Percentiles rank a stretch among this genome's conserved stretches.
Conservation (phyloP, 1,284 basidiomycete genomes). For the Ustilago lituana region DNA sequence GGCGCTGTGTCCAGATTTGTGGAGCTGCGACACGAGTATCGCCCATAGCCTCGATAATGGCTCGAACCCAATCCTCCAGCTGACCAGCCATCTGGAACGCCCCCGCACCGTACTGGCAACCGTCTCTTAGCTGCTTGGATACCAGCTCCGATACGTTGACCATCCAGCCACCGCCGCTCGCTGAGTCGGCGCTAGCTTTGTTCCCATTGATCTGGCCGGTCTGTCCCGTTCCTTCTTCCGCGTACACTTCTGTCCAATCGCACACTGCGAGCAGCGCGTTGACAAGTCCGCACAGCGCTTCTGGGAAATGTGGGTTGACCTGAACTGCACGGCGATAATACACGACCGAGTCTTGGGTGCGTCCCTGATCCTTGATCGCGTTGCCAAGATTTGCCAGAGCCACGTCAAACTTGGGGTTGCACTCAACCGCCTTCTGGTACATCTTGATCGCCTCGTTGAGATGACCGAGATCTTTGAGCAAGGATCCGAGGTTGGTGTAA, state of each 20-base stretch:
- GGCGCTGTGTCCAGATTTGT: conserved; percentile 68
- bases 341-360: conserved; percentile 72
- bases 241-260: conserved; percentile 71
- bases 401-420: conserved; percentile 73
- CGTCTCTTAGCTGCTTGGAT: conserved; percentile 70
- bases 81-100: conserved; percentile 68
- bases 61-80: conserved; percentile 71
- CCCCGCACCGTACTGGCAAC: conserved; percentile 69
- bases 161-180: conserved; percentile 69
- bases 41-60: conserved; percentile 66
- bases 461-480: conserved; percentile 74
- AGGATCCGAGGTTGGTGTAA: conserved; percentile 74
- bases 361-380: conserved; percentile 71
- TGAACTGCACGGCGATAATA: conserved; percentile 73
- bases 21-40: conserved; percentile 57
- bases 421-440: conserved; percentile 71
- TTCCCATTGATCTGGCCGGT: neutral
- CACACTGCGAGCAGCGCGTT: conserved; percentile 73
- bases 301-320: conserved; percentile 72
- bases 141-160: conserved; percentile 70
- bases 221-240: conserved; percentile 10
- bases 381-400: conserved; percentile 76
- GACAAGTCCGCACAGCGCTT: conserved; percentile 73
- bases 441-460: conserved; percentile 72
- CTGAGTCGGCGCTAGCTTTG: neutral